These are phyloP conservation scores for Boletus eberwhitei DNA, from an alignment of 768 basidiomycete species.

Conservation along the genomic window DNA sequence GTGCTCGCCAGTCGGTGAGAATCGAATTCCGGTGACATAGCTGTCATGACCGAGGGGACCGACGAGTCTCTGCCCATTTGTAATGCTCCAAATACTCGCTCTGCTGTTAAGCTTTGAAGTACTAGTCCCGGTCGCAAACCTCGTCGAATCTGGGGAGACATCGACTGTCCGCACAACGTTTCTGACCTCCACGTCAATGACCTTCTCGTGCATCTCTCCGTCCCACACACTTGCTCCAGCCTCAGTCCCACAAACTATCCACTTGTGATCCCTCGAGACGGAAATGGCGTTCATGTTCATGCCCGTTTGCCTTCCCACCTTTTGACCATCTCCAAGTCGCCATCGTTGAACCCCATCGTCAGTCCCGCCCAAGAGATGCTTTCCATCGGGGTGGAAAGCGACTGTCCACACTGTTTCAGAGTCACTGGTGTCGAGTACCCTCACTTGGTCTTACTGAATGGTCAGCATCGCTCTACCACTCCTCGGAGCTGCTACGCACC, in stretches of 20 bases:
- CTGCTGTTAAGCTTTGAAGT: background rate
- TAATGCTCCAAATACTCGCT: background rate
- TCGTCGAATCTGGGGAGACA: background rate
- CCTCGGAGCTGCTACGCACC: background rate
- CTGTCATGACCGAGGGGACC: background rate
- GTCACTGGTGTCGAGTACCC: background rate
- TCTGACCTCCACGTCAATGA: accelerated
- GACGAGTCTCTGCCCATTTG: background rate
- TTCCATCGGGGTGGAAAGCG: background rate
- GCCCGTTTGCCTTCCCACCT: background rate
- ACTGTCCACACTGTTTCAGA: background rate
- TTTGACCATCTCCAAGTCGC: background rate
- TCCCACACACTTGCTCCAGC: background rate
- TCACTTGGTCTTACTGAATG: background rate
- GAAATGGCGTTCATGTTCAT: background rate
- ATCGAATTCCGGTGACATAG: background rate
- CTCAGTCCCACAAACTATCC: background rate
- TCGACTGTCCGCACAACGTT: background rate
- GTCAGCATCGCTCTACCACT: background rate
- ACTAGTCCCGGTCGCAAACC: background rate
- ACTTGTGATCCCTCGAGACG: background rate
- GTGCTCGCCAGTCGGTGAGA: background rate
- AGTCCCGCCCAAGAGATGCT: background rate
- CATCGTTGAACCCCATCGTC: background rate
- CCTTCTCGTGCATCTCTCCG: background rate